Base-by-base conservation (phyloP, 1,139 yeast genomes). In the Nakaseomyces delphensis region DNA sequence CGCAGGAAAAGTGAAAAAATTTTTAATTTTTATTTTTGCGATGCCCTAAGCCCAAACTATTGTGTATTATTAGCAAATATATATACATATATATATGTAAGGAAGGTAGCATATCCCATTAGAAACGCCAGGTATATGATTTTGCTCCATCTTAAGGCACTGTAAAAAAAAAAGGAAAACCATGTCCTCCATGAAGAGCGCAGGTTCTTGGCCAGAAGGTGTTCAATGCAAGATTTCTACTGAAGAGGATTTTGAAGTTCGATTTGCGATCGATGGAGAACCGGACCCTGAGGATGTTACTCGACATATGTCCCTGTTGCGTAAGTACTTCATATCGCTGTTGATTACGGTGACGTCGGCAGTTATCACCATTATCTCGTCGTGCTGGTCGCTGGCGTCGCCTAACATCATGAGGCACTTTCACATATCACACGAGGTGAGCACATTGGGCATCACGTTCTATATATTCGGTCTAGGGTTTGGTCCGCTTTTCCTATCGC, bases 401-500 rank as follows among this genome's bases (percentile, higher is more conserved):
- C 74, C 44, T 49, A 62, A 73, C 14, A 68, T 81, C 28, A 66
- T 65, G 50, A 65, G 64, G 5, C 67, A 72, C 43, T 79, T 73
- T 54, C 63, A 67, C 8, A 74, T 77, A 1, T 68, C 77, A 3
- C 65, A 70, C 29, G 86, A 78, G 55, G 84, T 77, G 1, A 68
- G 78, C 9, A 73, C 76, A 2, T 65, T 79, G 41, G 76, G 83
- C 0, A 77, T 83, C 14, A 72, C 87, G 1, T 64, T 83, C 21
- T 82, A 78, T 71, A 80, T 83, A 29, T 64, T 83, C 49, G 91
- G 94, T 1, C 70, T 83, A 53, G 78, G 80, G n/a, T 65, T 76
- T 28, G 95, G 94, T 3, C 94, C 95, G 0, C 65, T 83, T 49
- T 63, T 83, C 33, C 74, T 87, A 68, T 85, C 89, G 3, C 95